Percentiles rank a stretch among this genome's conserved stretches.
phyloP scores from a whole-genome alignment of 352 stramenopile genomes.

The Globisporangium sylvaticum region DNA sequence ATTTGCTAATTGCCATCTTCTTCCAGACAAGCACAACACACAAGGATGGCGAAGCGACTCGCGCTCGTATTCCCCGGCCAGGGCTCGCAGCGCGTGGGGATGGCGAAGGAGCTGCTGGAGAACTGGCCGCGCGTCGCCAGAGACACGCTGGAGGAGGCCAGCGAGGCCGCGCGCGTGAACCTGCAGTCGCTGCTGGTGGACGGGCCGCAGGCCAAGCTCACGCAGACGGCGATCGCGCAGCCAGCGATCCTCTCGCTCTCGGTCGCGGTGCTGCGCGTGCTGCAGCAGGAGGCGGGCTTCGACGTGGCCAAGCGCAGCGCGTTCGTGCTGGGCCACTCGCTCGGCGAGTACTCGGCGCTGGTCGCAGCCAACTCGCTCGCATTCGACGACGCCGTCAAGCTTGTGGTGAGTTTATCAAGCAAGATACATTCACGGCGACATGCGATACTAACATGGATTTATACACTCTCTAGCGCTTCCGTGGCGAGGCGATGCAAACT shows the following conservation, averaged over 20 bases:
- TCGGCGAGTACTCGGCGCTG: conserved; percentile 85
- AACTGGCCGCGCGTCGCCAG: conserved; percentile 55
- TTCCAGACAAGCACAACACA: background rate
- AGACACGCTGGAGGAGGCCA: conserved; percentile 72
- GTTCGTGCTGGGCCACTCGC: conserved; percentile 73
- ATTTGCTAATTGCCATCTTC: background rate
- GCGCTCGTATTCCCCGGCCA: conserved; percentile 84
- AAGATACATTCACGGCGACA: background rate
- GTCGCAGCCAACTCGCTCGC: conserved; percentile 59
- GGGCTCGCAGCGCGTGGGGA: conserved; percentile 77
- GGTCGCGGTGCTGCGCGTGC: conserved; percentile 63
- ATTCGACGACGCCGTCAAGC: conserved; percentile 60
- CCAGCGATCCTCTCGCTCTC: conserved; percentile 80
- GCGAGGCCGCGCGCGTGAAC: conserved; percentile 62
- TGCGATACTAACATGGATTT: background rate
- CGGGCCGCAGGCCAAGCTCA: conserved; percentile 57
- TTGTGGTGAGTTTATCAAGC: conserved; percentile 38
- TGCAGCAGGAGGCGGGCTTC: conserved; percentile 60
- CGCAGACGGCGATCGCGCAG: conserved; percentile 68
- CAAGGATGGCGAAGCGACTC: conserved; percentile 26
- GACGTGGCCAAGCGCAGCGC: conserved; percentile 22
- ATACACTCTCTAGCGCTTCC: conserved; percentile 36
- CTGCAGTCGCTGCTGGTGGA: conserved; percentile 56
- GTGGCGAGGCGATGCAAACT: conserved; percentile 67
- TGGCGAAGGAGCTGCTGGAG: conserved; percentile 69